Base-by-base conservation (phyloP, 75 land plant species). In the Selaginella tamariscina region DNA sequence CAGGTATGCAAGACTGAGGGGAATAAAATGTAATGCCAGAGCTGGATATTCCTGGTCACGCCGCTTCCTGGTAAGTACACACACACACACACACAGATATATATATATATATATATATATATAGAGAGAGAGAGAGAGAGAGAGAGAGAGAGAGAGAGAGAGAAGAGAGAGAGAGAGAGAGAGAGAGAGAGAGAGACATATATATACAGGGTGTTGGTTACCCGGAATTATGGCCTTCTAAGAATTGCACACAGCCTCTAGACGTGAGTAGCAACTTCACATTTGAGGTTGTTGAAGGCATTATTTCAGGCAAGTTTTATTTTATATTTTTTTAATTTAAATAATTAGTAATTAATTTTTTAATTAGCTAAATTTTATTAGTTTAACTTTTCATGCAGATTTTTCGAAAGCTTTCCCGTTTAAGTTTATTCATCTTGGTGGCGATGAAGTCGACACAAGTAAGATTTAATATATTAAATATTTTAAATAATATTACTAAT, bases 361-460 rank as follows among this genome's bases (percentile, higher is more conserved):
- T n/a, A n/a, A n/a, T n/a, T n/a, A n/a, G n/a, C n/a, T n/a, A n/a
- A n/a, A n/a, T n/a, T n/a, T n/a, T n/a, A n/a, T n/a, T n/a, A n/a
- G n/a, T n/a, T n/a, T n/a, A n/a, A n/a, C n/a, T n/a, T n/a, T n/a
- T n/a, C n/a, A n/a, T n/a, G n/a, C n/a, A 91, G 97, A 91, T 73
- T 67, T 92, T 74, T 80, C 81, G 57, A 81, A 80, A 68, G 81
- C 88, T 8, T 92, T 92, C 56, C 89, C 94, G 20, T 92, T 92
- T 65, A 83, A 80, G 70, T 80, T 88, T 22, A 81, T 86, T 56
- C 97, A 92, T 72, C 82, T 92, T 79, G 97, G 97, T 66, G 97
- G 97, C 54, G 97, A 92, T 78, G 97, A 92, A 71, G 97, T 92
- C 32, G 66, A 92, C 68, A 84, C 94, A 66, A 81, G 97, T 92